Evolutionary conservation across 495 filamentous ascomycete species (phyloP).

Genomic region (Talaromyces proteolyticus): DNA sequence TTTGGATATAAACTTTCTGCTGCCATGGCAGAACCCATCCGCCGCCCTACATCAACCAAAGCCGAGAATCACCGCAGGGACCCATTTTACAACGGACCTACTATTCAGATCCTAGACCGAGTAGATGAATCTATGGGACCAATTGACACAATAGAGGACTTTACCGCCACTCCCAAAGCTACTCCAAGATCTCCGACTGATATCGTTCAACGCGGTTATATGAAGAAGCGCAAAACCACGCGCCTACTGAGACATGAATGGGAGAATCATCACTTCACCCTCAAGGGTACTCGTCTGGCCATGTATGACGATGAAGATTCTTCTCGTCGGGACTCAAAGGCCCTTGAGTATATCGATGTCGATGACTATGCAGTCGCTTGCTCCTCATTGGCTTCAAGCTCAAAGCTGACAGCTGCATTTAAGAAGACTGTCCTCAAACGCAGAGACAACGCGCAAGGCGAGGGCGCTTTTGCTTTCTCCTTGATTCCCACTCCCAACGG

Average conservation of each 20-base stretch:
- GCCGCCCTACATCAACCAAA: conserved; percentile 17
- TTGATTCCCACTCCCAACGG: conserved; percentile 66
- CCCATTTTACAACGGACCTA: conserved; percentile 2
- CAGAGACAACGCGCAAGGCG: conserved; percentile 38
- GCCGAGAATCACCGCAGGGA: conserved; percentile 8
- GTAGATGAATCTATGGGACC: conserved; percentile 17
- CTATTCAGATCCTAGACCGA: background rate
- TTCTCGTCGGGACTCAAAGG: conserved; percentile 35
- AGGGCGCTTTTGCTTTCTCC: conserved; percentile 82
- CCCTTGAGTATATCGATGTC: conserved; percentile 83
- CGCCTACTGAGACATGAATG: conserved; percentile 88
- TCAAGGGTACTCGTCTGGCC: conserved; percentile 75
- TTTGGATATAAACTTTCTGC: background rate
- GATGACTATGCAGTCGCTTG: conserved; percentile 95
- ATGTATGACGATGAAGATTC: conserved; percentile 67
- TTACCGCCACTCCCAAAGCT: conserved; percentile 20
- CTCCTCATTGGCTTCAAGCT: conserved; percentile 62
- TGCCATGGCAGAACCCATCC: conserved; percentile 7
- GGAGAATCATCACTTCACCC: conserved; percentile 82
- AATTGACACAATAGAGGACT: conserved; percentile 26
- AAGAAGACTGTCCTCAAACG: conserved; percentile 72
- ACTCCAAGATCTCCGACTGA: conserved; percentile 16
- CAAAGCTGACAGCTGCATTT: conserved; percentile 82
- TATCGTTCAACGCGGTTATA: conserved; percentile 70
- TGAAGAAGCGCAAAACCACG: conserved; percentile 92